These are phyloP conservation scores for Fusarium aywerte DNA, from an alignment of 2,329 filamentous ascomycete genomes.

Conservation along the genomic window DNA sequence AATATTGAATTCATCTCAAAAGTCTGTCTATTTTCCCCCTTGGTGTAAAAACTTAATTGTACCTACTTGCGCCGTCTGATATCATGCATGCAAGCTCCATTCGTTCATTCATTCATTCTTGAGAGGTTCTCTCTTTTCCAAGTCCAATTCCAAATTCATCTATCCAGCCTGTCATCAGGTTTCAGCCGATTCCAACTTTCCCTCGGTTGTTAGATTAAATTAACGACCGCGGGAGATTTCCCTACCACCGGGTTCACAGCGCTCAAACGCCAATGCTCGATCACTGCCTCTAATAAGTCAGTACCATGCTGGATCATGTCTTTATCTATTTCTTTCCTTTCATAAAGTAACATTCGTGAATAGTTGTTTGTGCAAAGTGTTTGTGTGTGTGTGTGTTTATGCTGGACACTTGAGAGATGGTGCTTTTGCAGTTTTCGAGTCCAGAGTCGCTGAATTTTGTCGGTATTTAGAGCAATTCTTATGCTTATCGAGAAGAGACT, in stretches of 20 bases:
- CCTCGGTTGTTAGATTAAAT: not conserved
- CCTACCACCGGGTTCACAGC: not conserved
- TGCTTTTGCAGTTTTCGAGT: not conserved
- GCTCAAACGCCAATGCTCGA: too few relatives aligned
- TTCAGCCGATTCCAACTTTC: too few relatives aligned
- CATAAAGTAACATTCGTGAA: not conserved
- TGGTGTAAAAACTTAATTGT: not conserved
- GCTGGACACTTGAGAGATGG: not conserved
- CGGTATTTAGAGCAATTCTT: not conserved
- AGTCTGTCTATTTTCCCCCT: not conserved
- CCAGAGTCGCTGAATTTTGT: accelerated
- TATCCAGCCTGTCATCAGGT: not conserved
- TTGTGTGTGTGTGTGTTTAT: accelerated
- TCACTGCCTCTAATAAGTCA: not conserved
- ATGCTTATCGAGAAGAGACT: not conserved
- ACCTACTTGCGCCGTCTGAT: not conserved
- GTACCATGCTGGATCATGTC: not conserved
- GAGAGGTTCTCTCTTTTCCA: too few relatives aligned
- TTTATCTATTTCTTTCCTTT: not conserved
- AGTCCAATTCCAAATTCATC: not conserved
- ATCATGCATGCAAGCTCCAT: not conserved
- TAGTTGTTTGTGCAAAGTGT: not conserved
- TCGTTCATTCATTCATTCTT: too few relatives aligned
- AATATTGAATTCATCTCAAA: not conserved
- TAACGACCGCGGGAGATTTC: not conserved